Evolutionary conservation across 2,329 filamentous ascomycete genomes (phyloP), one percentile per base, ranked within the genome.

Genomic region (Apiospora sp.): DNA sequence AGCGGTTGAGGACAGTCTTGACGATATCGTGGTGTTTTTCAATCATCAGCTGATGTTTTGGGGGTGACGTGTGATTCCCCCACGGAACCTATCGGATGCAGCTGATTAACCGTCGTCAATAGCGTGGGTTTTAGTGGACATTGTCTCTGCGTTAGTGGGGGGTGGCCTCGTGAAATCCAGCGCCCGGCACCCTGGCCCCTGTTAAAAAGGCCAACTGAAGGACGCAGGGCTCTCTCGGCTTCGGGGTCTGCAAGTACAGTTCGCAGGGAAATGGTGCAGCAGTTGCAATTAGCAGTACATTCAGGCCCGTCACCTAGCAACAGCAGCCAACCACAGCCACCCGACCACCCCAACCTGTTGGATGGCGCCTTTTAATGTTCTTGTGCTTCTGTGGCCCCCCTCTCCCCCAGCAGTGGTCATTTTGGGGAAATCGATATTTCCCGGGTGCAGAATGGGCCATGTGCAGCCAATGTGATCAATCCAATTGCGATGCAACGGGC

Each of bases 341-440:
- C 46, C 7, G 19, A 49, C 46, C 46, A 49, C 46, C 46, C 46
- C 46, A 49, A 49, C 19, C 46, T 41, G 10, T 49, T n/a, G 46
- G 46, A 49, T 49, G 46, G 46, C 22, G 27, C 27, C 27, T 30
- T 30, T 30, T 30, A 30, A 30, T 30, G 27, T 30, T 30, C 27
- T 30, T 30, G 27, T 22, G 16, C 14, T 22, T 16, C 5, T 46
- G 44, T 61, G 54, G 30, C 54, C 16, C 30, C 19, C 54, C 27
- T 30, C 37, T 10, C 8, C 30, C 30, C 58, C 30, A 64, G 19
- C 22, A 34, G n/a, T 24, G n/a, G 16, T 64, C 58, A 64, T 64
- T 61, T 61, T n/a, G 58, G 58, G 58, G 58, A 64, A 64, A 64
- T 37, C 58, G 58, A 64, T 64, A 64, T 64, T 64, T 64, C 58